phyloP scores from a whole-genome alignment of 768 basidiomycete genomes.

The Leucocoprinus sp. region DNA sequence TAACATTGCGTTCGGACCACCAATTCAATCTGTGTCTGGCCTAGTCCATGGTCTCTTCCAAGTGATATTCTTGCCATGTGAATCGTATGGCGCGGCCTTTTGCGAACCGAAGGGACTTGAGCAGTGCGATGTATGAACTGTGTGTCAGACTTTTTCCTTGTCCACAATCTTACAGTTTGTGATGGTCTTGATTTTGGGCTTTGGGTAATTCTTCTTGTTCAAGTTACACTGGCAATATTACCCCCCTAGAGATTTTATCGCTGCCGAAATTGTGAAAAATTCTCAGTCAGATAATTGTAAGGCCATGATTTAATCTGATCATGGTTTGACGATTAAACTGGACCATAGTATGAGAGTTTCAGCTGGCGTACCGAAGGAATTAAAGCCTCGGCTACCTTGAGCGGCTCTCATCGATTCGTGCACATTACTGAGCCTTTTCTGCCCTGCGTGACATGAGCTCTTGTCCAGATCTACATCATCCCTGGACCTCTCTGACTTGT shows the following conservation, averaged over 20 bases:
- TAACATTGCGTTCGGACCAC: background rate
- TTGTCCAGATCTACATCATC: slow-evolving; percentile 30
- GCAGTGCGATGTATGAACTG: background rate
- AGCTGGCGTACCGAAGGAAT: slow-evolving; percentile 76
- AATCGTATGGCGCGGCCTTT: background rate
- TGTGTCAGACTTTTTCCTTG: background rate
- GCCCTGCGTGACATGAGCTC: background rate
- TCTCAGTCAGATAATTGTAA: slow-evolving; percentile 53
- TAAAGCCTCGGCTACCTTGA: slow-evolving; percentile 47
- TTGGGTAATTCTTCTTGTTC: slow-evolving; percentile 1
- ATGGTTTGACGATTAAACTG: background rate
- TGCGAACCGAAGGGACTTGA: too few species aligned
- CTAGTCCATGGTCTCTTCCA: too few species aligned
- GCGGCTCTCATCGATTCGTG: slow-evolving; percentile 64
- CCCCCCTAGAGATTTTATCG: slow-evolving; percentile 52
- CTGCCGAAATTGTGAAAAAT: slow-evolving; percentile 44
- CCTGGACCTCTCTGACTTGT: slow-evolving; percentile 58
- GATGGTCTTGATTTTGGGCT: background rate
- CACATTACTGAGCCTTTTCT: slow-evolving; percentile 16
- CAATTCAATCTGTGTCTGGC: background rate
- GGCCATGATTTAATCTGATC: slow-evolving; percentile 13
- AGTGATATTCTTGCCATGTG: too few species aligned
- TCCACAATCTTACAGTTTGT: background rate
- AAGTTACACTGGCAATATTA: slow-evolving; percentile 8
- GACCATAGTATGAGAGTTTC: slow-evolving; percentile 64